phyloP scores from a whole-genome alignment of 2,329 filamentous ascomycete genomes.

The Colletotrichum echinochloae region DNA sequence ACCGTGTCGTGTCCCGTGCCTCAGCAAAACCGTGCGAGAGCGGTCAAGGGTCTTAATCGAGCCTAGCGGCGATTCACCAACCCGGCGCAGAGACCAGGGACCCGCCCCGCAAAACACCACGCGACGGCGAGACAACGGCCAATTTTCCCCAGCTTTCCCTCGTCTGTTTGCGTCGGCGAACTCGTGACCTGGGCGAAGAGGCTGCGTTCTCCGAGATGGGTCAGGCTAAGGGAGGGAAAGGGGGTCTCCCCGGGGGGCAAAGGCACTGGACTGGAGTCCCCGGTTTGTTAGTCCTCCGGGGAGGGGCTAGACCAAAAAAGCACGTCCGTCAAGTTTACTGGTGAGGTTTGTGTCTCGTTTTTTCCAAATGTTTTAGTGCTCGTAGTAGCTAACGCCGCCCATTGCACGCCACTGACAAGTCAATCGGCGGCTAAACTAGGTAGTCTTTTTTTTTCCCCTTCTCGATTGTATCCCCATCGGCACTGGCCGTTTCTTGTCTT shows the following conservation, averaged over 20 bases:
- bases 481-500: neutral
- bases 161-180: neutral
- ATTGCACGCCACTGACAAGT: slow-evolving; percentile 27
- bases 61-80: slow-evolving; percentile 38
- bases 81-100: neutral
- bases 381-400: slow-evolving; percentile 18
- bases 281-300: slow-evolving; percentile 17
- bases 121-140: slow-evolving; percentile 43
- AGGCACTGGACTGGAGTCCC: slow-evolving; percentile 18
- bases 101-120: slow-evolving; percentile 42
- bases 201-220: slow-evolving; percentile 1
- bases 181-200: slow-evolving; percentile 18
- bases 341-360: neutral
- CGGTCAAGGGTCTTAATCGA: slow-evolving; percentile 37
- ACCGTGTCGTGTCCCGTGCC: neutral
- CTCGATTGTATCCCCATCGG: no score
- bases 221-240: neutral
- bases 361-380: slow-evolving; percentile 36
- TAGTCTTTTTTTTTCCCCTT: neutral
- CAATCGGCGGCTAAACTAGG: slow-evolving; percentile 21
- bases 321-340: slow-evolving; percentile 7
- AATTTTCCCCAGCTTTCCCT: slow-evolving; percentile 34
- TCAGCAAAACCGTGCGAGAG: slow-evolving; percentile 10
- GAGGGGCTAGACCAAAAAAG: neutral
- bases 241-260: slow-evolving; percentile 29